Evolutionary conservation across 2,329 filamentous ascomycete species (phyloP), one percentile per base, ranked within the genome.

Genomic region (Ophiostoma sp.): DNA sequence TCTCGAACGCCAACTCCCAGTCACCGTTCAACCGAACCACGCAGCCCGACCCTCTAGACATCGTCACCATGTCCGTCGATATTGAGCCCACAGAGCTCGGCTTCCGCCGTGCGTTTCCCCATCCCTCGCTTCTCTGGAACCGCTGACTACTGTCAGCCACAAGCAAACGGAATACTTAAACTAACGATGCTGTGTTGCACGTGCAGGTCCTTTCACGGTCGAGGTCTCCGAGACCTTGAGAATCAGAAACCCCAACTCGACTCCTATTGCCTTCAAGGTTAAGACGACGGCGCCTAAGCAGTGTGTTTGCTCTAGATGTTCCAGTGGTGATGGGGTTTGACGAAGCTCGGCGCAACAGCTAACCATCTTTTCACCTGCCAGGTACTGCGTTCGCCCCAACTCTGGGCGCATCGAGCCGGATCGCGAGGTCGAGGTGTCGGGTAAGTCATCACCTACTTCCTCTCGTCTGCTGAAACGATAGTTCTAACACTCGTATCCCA

Each of bases 241-340:
- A 74, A 87, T 90, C 76, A 85, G 80, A 77, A 90, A 90, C 79
- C 81, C 84, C 62, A 88, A 85, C 76, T 79, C 81, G 65, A 80
- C 82, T 58, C 87, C 88, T 7, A 81, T 90, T 72, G 87, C 87
- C 52, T 90, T 90, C 82, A 90, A 90, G 85, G 95, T 99, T 80
- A 99, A 99, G 88, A 99, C 95, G 65, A 99, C 95, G 72, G 95
- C 95, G 65, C 95, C 95, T 45, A 98, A 98, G 82, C 95, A 98
- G 94, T 99, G 91, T 79, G 71, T 69, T 27, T 27, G 27, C 27
- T 27, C 27, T 2, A 9, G n/a, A 8, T 38, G 18, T 38, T 4
- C 18, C 12, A 27, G 18, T 11, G 55, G 18, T 27, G 5, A 11
- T 18, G 18, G 52, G n/a, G 45, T 45, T 3, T 45, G 42, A 12